Conservation (phyloP, 2,329 filamentous ascomycete species). For the Coniochaeta sp. region DNA sequence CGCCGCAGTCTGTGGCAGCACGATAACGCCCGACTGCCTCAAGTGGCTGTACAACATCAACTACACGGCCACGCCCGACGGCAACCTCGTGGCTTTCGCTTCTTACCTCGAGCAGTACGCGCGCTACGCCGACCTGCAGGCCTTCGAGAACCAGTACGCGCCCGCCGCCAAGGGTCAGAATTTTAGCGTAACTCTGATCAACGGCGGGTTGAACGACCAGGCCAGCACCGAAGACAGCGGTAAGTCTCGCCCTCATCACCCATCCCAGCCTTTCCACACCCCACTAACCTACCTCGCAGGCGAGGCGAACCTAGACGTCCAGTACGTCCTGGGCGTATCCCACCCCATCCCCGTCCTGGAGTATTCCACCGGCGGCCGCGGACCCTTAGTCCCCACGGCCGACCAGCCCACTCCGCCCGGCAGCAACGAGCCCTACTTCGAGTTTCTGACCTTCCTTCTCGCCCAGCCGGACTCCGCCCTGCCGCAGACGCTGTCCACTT, state of each 20-base stretch:
- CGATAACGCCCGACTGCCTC: conserved; percentile 40
- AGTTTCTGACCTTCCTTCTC: conserved; percentile 53
- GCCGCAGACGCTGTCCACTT: conserved; percentile 56
- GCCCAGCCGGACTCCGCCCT: conserved; percentile 40
- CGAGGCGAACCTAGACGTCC: conserved; percentile 59
- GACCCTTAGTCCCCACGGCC: conserved; percentile 47
- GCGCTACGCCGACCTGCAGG: conserved; percentile 38
- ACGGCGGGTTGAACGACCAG: conserved; percentile 46
- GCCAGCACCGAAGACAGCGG: conserved; percentile 26
- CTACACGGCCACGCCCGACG: conserved; percentile 22
- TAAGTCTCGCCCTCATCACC: conserved; percentile 12
- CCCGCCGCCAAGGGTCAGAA: conserved; percentile 42
- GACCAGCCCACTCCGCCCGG: conserved; percentile 39
- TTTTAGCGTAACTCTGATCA: conserved; percentile 50
- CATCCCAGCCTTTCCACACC: background rate
- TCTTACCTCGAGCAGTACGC: conserved; percentile 42
- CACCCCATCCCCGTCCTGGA: conserved; percentile 47
- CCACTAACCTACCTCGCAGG: conserved; percentile 11
- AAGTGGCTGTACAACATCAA: conserved; percentile 39
- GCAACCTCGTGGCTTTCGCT: conserved; percentile 29
- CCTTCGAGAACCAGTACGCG: conserved; percentile 43
- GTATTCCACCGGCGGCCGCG: conserved; percentile 54
- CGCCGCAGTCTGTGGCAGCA: conserved; percentile 26
- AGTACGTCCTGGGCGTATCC: conserved; percentile 51
- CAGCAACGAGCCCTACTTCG: conserved; percentile 64